Base-by-base conservation (phyloP, 2,329 filamentous ascomycete genomes). In the Graphilbum sp. region DNA sequence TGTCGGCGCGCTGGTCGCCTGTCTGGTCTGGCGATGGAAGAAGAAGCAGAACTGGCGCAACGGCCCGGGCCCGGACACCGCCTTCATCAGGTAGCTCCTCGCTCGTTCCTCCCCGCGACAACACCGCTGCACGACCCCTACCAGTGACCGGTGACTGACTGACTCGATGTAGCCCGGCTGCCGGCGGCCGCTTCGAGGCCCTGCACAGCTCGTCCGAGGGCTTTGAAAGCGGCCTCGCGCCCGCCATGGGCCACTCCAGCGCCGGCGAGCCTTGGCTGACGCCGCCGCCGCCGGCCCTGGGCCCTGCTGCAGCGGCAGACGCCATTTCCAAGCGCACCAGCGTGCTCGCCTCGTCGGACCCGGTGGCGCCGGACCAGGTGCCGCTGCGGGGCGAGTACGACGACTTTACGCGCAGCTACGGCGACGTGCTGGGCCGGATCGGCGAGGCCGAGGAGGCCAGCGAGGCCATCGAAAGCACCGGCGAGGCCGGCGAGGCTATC, bases 41-140 rank as follows among this genome's bases (percentile, higher is more conserved):
- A 56, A 57, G 35, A 56, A 23, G n/a, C 5, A 55, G 37, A 64
- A 64, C 48, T 41, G 50, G 16, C 62, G 63, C 19, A 45, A 54
- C 35, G 63, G 63, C 1, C 58, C 64, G 4, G 63, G 61, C 43
- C 43, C 45, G 41, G 43, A 54, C 33, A 56, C 58, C 20, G 54
- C 59, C 21, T 63, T 61, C 42, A 58, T 61, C 41, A 60, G 59
- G 61, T 64, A 49, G n/a, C n/a, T n/a, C n/a, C n/a, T n/a, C n/a
- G n/a, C n/a, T n/a, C n/a, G n/a, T n/a, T n/a, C n/a, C n/a, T n/a
- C n/a, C n/a, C n/a, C n/a, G n/a, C n/a, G n/a, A n/a, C n/a, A n/a
- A n/a, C n/a, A n/a, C n/a, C n/a, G n/a, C n/a, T n/a, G n/a, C n/a
- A n/a, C n/a, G n/a, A n/a, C n/a, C n/a, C n/a, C n/a, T n/a, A n/a